Conservation (phyloP, 2,329 filamentous ascomycete genomes). For the Paraphaeosphaeria sporulosa region DNA sequence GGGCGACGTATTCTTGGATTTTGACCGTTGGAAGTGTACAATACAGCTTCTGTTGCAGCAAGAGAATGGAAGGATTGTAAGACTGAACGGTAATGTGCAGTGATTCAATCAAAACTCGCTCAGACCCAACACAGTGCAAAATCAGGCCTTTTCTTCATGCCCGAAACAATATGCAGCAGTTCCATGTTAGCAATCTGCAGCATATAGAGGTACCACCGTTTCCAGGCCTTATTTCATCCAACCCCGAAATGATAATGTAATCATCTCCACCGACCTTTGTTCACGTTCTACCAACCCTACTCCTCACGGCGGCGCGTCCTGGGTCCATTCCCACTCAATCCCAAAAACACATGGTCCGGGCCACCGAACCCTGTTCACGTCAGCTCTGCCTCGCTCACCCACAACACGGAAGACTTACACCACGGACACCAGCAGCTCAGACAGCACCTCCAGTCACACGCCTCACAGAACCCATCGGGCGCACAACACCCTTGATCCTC, state of each 20-base stretch:
- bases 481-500: conserved; percentile 13
- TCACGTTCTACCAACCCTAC: not conserved
- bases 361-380: conserved; percentile 2
- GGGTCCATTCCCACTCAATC: not conserved
- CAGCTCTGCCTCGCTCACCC: not conserved
- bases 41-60: conserved; percentile 13
- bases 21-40: conserved; percentile 7
- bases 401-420: not conserved
- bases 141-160: not conserved
- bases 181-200: not conserved
- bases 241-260: no score
- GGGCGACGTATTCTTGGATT: not conserved
- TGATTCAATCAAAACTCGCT: not conserved
- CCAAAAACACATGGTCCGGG: not conserved
- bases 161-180: not conserved
- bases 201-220: no score
- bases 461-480: conserved; percentile 6
- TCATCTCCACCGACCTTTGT: not conserved
- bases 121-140: not conserved
- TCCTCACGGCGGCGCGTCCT: not conserved
- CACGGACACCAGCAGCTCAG: conserved; percentile 12
- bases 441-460: conserved; percentile 13
- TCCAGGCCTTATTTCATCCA: not conserved
- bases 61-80: not conserved
- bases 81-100: not conserved